Evolutionary conservation across 768 basidiomycete species (phyloP), one percentile per base, ranked within the genome.

Genomic region (Rhizopogon vesiculosus): DNA sequence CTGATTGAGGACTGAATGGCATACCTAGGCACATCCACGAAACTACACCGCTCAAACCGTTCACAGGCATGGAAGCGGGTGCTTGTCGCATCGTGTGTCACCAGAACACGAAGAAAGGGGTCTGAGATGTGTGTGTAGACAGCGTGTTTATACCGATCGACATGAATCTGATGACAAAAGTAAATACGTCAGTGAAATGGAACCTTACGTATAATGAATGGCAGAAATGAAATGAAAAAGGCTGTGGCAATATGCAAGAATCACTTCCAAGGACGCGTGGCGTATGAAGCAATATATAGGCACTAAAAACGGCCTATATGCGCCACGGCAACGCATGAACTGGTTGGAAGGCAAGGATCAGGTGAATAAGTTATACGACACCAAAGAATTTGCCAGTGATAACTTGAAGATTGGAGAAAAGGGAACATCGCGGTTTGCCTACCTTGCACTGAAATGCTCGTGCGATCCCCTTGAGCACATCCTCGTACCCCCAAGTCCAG

Each of bases 401-500:
- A 3, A 25, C n/a, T 16, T 35, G 7, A 45, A 44, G 6, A 33
- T 9, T 53, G 35, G 10, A 19, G 35, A 10, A 63, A 67, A 22
- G 12, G n/a, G 39, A 13, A 22, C 4, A 25, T 25, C 25, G 5
- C 25, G 25, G 19, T 9, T 48, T 35, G 7, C 48, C 15, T 60
- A 88, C 90, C 72, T 81, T 77, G 52, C 78, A 73, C 35, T 81
- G 76, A 62, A 96, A 98, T 0, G 76, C 74, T 2, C 76, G 71
- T 2, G 88, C 80, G 7, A 98, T 73, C 0, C 78, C 89, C 63
- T 92, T 91, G 29, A 97, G 74, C 13, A 95, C 73, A 54, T 94
- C 91, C 69, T 99, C 96, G 66, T 97, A 98, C 1, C 96, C 96
- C 87, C 90, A 95, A 0, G 95, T 96, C 96, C 96, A 99, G 0